Base-by-base conservation (phyloP, 345 rosid genomes). In the Adansonia digitata region DNA sequence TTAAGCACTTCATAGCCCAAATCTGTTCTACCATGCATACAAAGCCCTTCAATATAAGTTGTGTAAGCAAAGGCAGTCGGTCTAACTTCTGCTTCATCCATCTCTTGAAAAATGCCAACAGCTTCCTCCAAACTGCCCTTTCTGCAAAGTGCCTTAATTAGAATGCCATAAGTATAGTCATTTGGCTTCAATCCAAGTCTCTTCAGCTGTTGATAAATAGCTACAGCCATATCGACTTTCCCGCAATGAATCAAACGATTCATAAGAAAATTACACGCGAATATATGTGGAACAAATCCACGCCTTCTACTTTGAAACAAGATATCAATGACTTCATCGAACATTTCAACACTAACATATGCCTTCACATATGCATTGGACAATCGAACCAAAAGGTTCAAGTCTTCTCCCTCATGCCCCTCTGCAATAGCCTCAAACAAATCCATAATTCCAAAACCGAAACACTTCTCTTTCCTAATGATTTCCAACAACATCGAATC, bases 31-130 rank as follows among this genome's bases (percentile, higher is more conserved):
- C 76, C 65, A 79, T 83, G 81, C 62, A 56, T 49, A 77, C 97
- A 89, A 67, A 92, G 89, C 49, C 93, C 97, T 84, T 88, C 88
- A 5, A 92, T 85, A 65, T 75, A 89, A 45, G 91, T 82, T 4
- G 78, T 72, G 78, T 82, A 88, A 66, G 86, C 84, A 85, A 83
- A 89, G 60, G 79, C 74, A 63, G 59, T 82, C 10, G 88, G 67
- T 31, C 66, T 76, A 11, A 88, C 77, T 37, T 85, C 81, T 42
- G 75, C 79, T 81, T 77, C 83, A 29, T 80, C 86, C 89, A 89
- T 82, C 69, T 84, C 83, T 3, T 3, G 24, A 29, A 94, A 81
- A 75, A 89, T 81, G 29, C 70, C 52, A 2, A 48, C 27, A 0
- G 88, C 94, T 69, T 84, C 82, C 49, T 81, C 86, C 56, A 86